Percentiles rank a stretch among this genome's conserved stretches.
Evolutionary conservation across 129 eudicot species (phyloP).

Genomic region (Arctium lappa): DNA sequence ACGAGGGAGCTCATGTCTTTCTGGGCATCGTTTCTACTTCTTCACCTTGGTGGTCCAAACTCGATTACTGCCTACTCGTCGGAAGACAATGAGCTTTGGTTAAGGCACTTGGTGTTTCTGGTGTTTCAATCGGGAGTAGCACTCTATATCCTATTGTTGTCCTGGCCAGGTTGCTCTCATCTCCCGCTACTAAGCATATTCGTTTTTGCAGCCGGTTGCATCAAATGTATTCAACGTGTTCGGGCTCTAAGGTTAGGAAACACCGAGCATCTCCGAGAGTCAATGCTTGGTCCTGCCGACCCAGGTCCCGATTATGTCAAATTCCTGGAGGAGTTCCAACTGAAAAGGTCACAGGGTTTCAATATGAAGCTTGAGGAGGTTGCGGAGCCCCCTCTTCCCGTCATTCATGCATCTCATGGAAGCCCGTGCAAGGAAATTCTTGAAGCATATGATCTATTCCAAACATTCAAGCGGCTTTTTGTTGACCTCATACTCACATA

Average conservation of each 20-base stretch:
- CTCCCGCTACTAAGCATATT: slow-evolving; percentile 21
- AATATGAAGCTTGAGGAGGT: slow-evolving; percentile 32
- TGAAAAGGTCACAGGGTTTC: slow-evolving; percentile 38
- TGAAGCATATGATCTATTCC: slow-evolving; percentile 33
- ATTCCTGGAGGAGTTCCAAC: slow-evolving; percentile 34
- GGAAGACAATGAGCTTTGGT: slow-evolving; percentile 52
- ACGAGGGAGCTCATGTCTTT: slow-evolving; percentile 36
- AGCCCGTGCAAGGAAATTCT: slow-evolving; percentile 14
- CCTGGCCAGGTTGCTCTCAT: slow-evolving; percentile 15
- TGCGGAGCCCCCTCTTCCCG: slow-evolving; percentile 28
- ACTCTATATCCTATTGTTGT: slow-evolving; percentile 13
- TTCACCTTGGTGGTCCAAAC: slow-evolving; percentile 50
- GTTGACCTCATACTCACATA: slow-evolving; percentile 63
- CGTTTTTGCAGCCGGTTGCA: slow-evolving; percentile 3
- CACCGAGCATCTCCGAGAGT: slow-evolving; percentile 26
- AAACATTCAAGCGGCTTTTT: slow-evolving; percentile 53
- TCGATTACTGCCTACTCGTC: slow-evolving; percentile 46
- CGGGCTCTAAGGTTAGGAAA: slow-evolving; percentile 22
- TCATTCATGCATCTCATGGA: not conserved
- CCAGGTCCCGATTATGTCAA: slow-evolving; percentile 46
- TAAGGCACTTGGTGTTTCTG: slow-evolving; percentile 25
- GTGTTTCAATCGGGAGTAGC: not conserved
- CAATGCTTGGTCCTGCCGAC: slow-evolving; percentile 35
- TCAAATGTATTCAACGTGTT: not conserved
- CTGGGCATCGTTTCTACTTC: slow-evolving; percentile 56